These are phyloP conservation scores for Daldinia concentrica DNA, from an alignment of 495 filamentous ascomycete species.

Conservation along the genomic window DNA sequence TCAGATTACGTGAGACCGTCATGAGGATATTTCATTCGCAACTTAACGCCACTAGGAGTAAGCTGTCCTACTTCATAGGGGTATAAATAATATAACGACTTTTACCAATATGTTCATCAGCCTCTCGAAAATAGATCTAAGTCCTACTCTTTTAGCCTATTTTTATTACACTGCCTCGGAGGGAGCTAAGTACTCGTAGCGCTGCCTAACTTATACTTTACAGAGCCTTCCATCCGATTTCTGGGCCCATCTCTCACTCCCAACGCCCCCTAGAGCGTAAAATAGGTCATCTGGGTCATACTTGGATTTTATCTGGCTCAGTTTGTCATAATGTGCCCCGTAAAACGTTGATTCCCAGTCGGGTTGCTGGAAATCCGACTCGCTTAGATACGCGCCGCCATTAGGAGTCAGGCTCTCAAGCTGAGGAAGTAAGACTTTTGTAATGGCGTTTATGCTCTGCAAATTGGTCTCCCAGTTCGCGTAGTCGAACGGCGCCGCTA, in stretches of 20 bases:
- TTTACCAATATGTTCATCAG: not conserved
- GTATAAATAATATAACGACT: not conserved
- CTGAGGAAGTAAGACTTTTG: not conserved
- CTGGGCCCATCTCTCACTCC: not conserved
- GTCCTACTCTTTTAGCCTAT: not conserved
- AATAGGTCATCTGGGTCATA: not conserved
- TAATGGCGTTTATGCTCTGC: not conserved
- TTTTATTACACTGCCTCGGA: not conserved
- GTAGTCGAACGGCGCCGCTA: not conserved
- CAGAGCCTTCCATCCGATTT: not conserved
- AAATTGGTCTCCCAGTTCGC: not conserved
- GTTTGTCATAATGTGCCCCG: not conserved
- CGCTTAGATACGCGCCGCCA: not conserved
- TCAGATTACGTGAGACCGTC: not conserved
- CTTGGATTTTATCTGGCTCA: not conserved
- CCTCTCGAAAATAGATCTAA: not conserved
- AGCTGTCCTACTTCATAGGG: not conserved
- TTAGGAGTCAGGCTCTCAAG: not conserved
- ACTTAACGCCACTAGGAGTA: not conserved
- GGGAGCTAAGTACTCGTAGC: not conserved
- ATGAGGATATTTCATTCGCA: not conserved
- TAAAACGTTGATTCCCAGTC: not conserved
- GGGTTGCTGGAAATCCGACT: not conserved
- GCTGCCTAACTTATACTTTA: not conserved
- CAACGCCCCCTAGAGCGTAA: not conserved